phyloP scores from a whole-genome alignment of 805 yeast genomes.

The Ogataea polymorpha region DNA sequence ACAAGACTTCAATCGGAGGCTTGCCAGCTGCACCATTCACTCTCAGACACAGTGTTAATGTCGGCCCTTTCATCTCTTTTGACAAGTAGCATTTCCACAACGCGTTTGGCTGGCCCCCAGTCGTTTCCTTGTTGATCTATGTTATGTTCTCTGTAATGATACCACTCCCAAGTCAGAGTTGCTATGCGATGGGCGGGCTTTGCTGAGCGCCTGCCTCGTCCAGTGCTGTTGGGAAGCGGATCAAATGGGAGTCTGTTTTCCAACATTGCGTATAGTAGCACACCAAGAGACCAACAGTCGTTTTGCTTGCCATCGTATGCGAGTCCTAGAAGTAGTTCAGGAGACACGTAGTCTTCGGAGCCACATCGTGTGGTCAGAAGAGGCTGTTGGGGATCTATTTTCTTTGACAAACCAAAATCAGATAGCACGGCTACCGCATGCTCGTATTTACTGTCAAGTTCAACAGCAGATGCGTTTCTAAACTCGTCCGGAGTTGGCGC shows the following conservation, averaged over 20 bases:
- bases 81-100: conserved; percentile 50
- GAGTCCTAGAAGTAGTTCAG: conserved; percentile 86
- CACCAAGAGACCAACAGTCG: conserved; percentile 96
- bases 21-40: conserved; percentile 32
- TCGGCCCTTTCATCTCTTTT: conserved; percentile 45
- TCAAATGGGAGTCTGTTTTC: conserved; percentile 94
- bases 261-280: conserved; percentile 75
- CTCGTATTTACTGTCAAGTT: neutral
- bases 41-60: conserved; percentile 32
- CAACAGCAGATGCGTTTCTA: conserved; percentile 7
- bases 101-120: conserved; percentile 45
- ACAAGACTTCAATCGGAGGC: conserved; percentile 12
- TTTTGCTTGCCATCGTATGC: conserved; percentile 89
- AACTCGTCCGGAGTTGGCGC: conserved; percentile 36
- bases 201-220: conserved; percentile 44
- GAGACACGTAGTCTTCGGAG: conserved; percentile 93
- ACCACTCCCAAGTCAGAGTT: conserved; percentile 90
- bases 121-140: conserved; percentile 21
- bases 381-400: conserved; percentile 57
- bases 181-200: conserved; percentile 87
- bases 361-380: conserved; percentile 88
- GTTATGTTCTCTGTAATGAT: conserved; percentile 38
- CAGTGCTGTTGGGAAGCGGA: conserved; percentile 57
- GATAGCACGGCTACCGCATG: conserved; percentile 54
- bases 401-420: conserved; percentile 86